A percentile compares a stretch with the other conserved stretches of the same genome.
Conservation (phyloP, 2,329 filamentous ascomycete species). For the Furcasterigmium sp. region DNA sequence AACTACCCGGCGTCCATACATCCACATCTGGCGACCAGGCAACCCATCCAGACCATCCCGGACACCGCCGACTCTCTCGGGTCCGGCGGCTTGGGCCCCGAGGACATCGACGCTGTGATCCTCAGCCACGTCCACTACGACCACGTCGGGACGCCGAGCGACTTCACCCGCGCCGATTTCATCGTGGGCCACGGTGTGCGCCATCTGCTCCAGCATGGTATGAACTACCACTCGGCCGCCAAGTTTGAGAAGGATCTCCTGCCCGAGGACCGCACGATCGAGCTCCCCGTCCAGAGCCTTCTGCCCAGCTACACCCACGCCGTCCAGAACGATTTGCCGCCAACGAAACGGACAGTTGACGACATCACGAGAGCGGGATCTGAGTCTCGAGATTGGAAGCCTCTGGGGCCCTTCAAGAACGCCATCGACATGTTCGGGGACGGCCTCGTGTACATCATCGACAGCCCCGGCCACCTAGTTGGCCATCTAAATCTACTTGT, state of each 20-base stretch:
- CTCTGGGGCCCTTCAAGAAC: no score
- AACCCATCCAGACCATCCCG: background rate
- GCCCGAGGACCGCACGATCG: no score
- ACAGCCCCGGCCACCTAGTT: background rate
- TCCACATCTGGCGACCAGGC: background rate
- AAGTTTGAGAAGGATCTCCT: no score
- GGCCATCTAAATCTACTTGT: background rate
- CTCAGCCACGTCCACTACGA: slow-evolving; percentile 54
- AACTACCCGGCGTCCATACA: background rate
- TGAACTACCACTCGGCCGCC: slow-evolving; percentile 11
- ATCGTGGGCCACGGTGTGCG: slow-evolving; percentile 40
- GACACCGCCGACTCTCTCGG: background rate
- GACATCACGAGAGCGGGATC: no score
- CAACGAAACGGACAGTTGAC: no score
- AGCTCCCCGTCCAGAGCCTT: no score
- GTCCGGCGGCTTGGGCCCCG: background rate
- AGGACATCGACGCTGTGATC: slow-evolving; percentile 26
- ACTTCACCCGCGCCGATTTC: slow-evolving; percentile 43
- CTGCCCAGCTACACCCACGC: no score
- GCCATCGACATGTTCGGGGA: background rate
- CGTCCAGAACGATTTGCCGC: no score
- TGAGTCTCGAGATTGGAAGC: no score
- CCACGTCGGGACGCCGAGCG: slow-evolving; percentile 48
- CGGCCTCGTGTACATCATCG: background rate
- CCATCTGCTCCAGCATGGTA: slow-evolving; percentile 30